These are phyloP conservation scores for Crinitomyces ghanaensis DNA, from an alignment of 805 yeast genomes.

Conservation along the genomic window DNA sequence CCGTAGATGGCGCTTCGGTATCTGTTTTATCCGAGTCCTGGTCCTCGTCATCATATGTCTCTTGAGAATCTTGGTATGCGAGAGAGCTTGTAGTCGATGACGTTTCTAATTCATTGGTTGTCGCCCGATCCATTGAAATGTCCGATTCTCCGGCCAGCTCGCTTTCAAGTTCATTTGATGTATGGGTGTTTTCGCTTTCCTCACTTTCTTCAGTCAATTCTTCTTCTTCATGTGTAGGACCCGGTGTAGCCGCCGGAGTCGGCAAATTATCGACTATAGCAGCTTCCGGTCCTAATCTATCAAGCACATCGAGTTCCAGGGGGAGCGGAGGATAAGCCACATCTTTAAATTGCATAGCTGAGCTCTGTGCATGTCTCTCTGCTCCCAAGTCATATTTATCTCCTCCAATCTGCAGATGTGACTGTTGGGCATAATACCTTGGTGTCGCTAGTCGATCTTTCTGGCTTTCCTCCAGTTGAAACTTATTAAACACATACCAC, in stretches of 20 bases:
- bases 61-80: background rate
- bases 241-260: conserved; percentile 7
- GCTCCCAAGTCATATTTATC: too few species aligned
- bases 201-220: background rate
- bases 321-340: too few species aligned
- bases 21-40: too few species aligned
- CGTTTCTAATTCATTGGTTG: background rate
- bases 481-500: conserved; percentile 4
- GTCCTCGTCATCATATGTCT: too few species aligned
- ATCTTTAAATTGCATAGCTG: too few species aligned
- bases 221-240: conserved; percentile 3
- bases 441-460: too few species aligned
- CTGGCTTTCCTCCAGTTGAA: background rate
- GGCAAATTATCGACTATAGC: background rate
- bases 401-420: too few species aligned
- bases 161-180: background rate
- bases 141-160: too few species aligned
- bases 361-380: too few species aligned
- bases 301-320: conserved; percentile 4
- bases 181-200: background rate
- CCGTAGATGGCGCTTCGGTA: too few species aligned
- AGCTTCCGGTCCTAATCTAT: conserved; percentile 7
- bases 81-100: background rate
- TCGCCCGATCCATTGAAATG: too few species aligned
- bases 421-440: too few species aligned